Percentiles rank a stretch among this genome's conserved stretches.
These are phyloP conservation scores for Trichoderma reesei DNA, from an alignment of 495 filamentous ascomycete genomes.

Conservation along the genomic window DNA sequence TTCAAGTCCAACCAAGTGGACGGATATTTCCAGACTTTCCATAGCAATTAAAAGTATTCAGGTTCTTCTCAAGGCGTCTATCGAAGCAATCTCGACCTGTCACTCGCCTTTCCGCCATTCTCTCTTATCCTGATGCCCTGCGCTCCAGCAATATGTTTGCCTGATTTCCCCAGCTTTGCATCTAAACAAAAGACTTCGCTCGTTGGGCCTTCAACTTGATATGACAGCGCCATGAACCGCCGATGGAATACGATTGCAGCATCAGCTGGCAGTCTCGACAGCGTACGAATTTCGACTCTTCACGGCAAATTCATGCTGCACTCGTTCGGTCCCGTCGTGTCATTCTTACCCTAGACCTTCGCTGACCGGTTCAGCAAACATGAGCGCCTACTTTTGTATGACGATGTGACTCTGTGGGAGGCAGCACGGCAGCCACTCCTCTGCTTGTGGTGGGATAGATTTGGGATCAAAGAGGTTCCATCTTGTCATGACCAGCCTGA, in stretches of 20 bases:
- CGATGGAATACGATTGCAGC: not conserved
- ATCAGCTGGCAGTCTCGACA: not conserved
- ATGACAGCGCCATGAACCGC: not conserved
- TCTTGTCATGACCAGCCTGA: not conserved
- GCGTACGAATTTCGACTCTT: too few relatives aligned
- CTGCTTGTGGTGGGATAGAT: not conserved
- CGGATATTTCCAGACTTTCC: too few relatives aligned
- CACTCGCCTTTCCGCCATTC: too few relatives aligned
- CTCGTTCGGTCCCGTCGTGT: not conserved
- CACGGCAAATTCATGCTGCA: too few relatives aligned
- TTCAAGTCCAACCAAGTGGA: too few relatives aligned
- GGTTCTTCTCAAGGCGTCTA: too few relatives aligned
- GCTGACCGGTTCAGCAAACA: not conserved
- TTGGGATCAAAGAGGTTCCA: not conserved
- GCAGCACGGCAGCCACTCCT: not conserved
- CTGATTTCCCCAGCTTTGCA: too few relatives aligned
- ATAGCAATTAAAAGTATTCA: too few relatives aligned
- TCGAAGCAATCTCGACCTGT: too few relatives aligned
- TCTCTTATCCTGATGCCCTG: too few relatives aligned
- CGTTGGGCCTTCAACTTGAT: not conserved
- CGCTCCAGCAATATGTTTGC: too few relatives aligned
- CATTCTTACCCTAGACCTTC: not conserved
- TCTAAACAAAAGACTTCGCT: too few relatives aligned
- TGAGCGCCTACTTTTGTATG: not conserved
- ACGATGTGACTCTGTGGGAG: not conserved